Percentiles rank a stretch among this genome's conserved stretches.
These are phyloP conservation scores for Brassica cretica DNA, from an alignment of 345 rosid genomes.

Conservation along the genomic window DNA sequence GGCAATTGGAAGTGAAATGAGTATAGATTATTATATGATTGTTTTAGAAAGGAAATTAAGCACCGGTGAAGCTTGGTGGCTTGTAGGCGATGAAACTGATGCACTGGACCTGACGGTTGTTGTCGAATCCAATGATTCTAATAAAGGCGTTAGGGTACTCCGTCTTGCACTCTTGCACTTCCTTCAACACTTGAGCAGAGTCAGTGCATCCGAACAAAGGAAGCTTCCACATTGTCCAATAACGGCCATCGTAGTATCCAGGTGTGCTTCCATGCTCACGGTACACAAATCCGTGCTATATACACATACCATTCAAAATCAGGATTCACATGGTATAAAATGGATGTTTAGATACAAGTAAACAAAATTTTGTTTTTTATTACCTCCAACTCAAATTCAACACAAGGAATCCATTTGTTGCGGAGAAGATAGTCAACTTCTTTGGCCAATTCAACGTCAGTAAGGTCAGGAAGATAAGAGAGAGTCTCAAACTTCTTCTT, in stretches of 20 bases:
- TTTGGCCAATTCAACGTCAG: neutral
- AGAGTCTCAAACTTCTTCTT: neutral
- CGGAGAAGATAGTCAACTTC: neutral
- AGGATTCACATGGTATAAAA: neutral
- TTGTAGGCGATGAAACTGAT: neutral
- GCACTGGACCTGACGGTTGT: neutral
- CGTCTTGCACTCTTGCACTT: neutral
- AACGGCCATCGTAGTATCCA: neutral
- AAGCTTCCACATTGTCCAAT: neutral
- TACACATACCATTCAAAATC: neutral
- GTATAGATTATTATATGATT: neutral
- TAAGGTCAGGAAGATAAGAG: neutral
- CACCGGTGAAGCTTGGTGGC: neutral
- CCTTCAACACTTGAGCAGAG: neutral
- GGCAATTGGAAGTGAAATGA: neutral
- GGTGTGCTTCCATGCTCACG: neutral
- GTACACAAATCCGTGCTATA: neutral
- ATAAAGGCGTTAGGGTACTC: constrained; percentile 1
- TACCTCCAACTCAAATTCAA: neutral
- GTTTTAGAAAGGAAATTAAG: neutral
- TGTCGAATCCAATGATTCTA: neutral
- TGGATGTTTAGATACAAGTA: neutral
- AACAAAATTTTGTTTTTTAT: neutral
- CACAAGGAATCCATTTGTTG: neutral
- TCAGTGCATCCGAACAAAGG: neutral